phyloP scores from a whole-genome alignment of 768 basidiomycete genomes.

The Serendipita sp. region DNA sequence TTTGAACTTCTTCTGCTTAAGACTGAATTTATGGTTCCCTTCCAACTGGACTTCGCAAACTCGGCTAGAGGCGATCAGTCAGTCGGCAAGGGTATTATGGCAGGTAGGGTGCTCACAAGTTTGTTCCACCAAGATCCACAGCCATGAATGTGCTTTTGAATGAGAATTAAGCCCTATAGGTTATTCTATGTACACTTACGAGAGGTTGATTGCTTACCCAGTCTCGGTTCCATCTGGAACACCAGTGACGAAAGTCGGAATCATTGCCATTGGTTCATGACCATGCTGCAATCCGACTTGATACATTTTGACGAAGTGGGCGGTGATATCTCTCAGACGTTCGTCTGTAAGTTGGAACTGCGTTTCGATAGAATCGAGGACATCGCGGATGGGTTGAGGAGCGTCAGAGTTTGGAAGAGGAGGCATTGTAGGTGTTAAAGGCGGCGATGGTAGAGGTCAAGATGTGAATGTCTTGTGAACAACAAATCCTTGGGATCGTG shows the following conservation, averaged over 20 bases:
- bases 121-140: constrained; percentile 93
- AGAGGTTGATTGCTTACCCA: constrained; percentile 39
- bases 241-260: constrained; percentile 90
- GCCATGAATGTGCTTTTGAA: constrained; percentile 75
- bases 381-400: constrained; percentile 19
- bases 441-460: constrained; percentile 2
- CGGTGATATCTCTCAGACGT: constrained; percentile 50
- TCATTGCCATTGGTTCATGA: constrained; percentile 82
- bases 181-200: not conserved
- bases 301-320: constrained; percentile 70
- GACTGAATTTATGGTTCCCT: constrained; percentile 74
- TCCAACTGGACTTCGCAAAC: constrained; percentile 89
- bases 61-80: constrained; percentile 35
- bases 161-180: not conserved
- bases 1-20: constrained; percentile 93
- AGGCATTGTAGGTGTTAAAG: not conserved
- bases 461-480: not conserved
- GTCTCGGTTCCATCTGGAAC: constrained; percentile 89
- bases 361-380: constrained; percentile 49
- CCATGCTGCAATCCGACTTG: constrained; percentile 54
- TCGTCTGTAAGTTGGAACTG: constrained; percentile 56
- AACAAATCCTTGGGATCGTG: not conserved
- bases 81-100: not conserved
- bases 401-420: not conserved
- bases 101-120: constrained; percentile 45